A percentile compares a stretch with the other conserved stretches of the same genome.
Conservation (phyloP, 2,329 filamentous ascomycete species). For the Dactylellina leptospora region DNA sequence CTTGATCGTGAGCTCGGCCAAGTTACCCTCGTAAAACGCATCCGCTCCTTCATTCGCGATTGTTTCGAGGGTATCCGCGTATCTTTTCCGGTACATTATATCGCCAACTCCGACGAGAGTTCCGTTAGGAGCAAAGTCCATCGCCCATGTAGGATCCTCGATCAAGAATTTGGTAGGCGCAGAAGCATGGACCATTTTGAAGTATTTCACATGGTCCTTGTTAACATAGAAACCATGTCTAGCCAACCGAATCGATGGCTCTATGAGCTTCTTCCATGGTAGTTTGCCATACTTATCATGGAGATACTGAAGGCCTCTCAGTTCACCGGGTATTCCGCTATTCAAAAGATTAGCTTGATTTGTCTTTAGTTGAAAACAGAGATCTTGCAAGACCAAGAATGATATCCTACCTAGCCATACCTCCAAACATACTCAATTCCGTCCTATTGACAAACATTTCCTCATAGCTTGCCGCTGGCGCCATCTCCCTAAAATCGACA, state of each 20-base stretch:
- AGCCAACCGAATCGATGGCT: constrained; percentile 78
- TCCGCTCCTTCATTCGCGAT: constrained; percentile 78
- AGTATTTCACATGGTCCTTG: constrained; percentile 77
- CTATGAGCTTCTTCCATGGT: constrained; percentile 75
- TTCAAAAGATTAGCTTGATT: constrained; percentile 7
- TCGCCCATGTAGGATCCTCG: constrained; percentile 79
- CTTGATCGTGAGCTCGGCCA: constrained; percentile 77
- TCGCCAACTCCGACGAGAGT: constrained; percentile 76
- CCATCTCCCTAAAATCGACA: constrained; percentile 89
- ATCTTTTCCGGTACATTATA: constrained; percentile 80
- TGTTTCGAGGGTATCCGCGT: constrained; percentile 78
- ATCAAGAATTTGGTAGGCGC: constrained; percentile 74
- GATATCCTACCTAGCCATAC: constrained; percentile 68
- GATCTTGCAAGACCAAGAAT: neutral
- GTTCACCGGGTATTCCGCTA: constrained; percentile 67
- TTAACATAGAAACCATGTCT: constrained; percentile 77
- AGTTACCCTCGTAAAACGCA: constrained; percentile 76
- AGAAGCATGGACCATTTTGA: constrained; percentile 62
- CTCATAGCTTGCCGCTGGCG: constrained; percentile 79
- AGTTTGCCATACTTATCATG: constrained; percentile 67
- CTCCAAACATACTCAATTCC: constrained; percentile 73
- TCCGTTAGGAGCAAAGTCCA: constrained; percentile 88
- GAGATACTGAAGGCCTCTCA: constrained; percentile 60
- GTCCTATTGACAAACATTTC: constrained; percentile 84
- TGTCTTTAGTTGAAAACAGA: neutral